These are phyloP conservation scores for Nemania bipapillata DNA, from an alignment of 2,329 filamentous ascomycete species.

Conservation along the genomic window DNA sequence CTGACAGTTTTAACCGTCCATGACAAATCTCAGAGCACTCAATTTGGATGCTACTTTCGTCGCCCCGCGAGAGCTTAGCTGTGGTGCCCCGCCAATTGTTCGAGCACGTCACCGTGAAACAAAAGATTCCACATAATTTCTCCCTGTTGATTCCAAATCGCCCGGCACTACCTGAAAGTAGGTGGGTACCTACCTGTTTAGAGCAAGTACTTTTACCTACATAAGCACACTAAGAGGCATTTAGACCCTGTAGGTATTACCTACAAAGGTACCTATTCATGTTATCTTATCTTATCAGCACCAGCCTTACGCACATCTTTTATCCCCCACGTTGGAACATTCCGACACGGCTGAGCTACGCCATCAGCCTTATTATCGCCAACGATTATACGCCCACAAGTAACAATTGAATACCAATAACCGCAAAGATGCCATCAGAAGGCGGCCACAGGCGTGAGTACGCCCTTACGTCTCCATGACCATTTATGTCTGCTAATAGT, in stretches of 20 bases:
- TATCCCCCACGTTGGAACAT: slow-evolving; percentile 24
- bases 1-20: slow-evolving; percentile 36
- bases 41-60: slow-evolving; percentile 14
- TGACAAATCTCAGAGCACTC: slow-evolving; percentile 32
- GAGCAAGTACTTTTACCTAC: background rate
- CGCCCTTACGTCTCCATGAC: background rate
- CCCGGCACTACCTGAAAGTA: background rate
- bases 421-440: slow-evolving; percentile 36
- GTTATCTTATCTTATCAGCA: slow-evolving; percentile 28
- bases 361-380: slow-evolving; percentile 4
- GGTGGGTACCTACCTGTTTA: background rate
- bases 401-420: slow-evolving; percentile 6
- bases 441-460: slow-evolving; percentile 35
- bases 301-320: slow-evolving; percentile 23
- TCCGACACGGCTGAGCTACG: slow-evolving; percentile 21
- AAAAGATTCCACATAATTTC: background rate
- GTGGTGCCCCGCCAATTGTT: slow-evolving; percentile 29
- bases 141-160: slow-evolving; percentile 33
- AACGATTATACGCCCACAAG: background rate
- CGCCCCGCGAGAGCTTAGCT: slow-evolving; percentile 22
- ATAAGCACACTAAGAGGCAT: too few relatives aligned
- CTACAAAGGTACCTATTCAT: background rate
- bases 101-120: slow-evolving; percentile 37
- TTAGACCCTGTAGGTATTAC: too few relatives aligned
- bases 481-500: slow-evolving; percentile 5